Conservation (phyloP, 2,329 filamentous ascomycete species). For the Bretziella fagacearum region DNA sequence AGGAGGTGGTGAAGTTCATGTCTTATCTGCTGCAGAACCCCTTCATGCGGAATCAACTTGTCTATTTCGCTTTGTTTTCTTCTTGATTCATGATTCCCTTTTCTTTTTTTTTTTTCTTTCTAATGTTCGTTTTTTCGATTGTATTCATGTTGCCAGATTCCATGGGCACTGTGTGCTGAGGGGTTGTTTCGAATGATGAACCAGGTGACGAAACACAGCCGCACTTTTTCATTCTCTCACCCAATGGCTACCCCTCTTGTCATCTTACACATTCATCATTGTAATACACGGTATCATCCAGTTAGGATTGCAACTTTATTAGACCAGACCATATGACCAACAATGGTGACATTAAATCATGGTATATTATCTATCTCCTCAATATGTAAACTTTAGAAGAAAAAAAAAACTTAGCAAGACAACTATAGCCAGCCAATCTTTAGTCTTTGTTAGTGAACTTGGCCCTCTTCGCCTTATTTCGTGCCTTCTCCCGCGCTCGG, state of each 20-base stretch:
- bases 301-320: too few species aligned
- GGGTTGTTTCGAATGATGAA: background rate
- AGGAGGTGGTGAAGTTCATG: constrained; percentile 3
- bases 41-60: constrained; percentile 4
- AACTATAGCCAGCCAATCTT: background rate
- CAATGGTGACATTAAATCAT: too few species aligned
- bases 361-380: background rate
- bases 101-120: background rate
- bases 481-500: constrained; percentile 52
- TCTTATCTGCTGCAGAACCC: constrained; percentile 11
- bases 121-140: background rate
- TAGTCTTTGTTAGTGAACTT: constrained; percentile 11
- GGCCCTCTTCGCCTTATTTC: constrained; percentile 28
- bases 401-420: background rate
- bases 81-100: constrained; percentile 1
- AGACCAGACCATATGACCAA: too few species aligned
- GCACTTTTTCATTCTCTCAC: too few species aligned
- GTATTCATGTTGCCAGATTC: too few species aligned
- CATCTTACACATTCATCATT: background rate
- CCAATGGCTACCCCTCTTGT: too few species aligned
- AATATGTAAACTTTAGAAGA: background rate
- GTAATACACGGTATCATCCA: background rate
- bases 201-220: too few species aligned
- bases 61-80: constrained; percentile 11
- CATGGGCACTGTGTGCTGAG: background rate